A percentile compares a stretch with the other conserved stretches of the same genome.
phyloP scores from a whole-genome alignment of 441 rosid species.

The Geranium incanum region DNA sequence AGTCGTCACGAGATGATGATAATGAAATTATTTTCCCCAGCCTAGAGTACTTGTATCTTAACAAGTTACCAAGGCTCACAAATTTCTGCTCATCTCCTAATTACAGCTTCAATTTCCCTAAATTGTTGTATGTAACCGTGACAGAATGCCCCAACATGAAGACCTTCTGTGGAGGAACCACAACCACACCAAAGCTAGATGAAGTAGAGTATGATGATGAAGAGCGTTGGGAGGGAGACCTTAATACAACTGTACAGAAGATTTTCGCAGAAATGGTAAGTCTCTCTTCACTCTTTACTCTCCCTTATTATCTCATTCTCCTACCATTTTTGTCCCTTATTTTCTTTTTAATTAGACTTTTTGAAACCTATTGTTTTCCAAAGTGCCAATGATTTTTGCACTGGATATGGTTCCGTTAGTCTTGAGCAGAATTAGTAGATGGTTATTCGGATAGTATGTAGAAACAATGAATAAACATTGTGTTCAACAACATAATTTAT shows the following conservation, averaged over 20 bases:
- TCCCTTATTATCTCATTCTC: no score
- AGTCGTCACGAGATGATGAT: not conserved
- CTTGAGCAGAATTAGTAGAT: no score
- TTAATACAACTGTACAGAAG: slow-evolving; percentile 15
- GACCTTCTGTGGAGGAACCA: slow-evolving; percentile 14
- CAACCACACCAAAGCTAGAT: slow-evolving; percentile 14
- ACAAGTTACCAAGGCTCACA: slow-evolving; percentile 18
- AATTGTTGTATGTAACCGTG: slow-evolving; percentile 12
- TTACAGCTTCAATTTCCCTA: slow-evolving; percentile 16
- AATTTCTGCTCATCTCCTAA: slow-evolving; percentile 19
- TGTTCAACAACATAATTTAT: no score
- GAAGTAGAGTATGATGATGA: not conserved
- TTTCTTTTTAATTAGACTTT: no score
- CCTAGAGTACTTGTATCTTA: slow-evolving; percentile 18
- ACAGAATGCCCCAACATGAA: slow-evolving; percentile 25
- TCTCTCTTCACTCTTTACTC: no score
- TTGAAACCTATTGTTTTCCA: no score
- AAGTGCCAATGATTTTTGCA: no score
- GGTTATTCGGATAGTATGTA: no score
- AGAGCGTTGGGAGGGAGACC: slow-evolving; percentile 14
- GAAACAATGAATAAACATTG: no score
- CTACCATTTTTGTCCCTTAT: no score
- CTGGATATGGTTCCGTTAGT: no score
- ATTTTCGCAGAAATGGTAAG: not conserved
- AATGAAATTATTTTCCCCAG: slow-evolving; percentile 18